phyloP scores from a whole-genome alignment of 2,329 filamentous ascomycete genomes.

The Aspergillus aculeatus region DNA sequence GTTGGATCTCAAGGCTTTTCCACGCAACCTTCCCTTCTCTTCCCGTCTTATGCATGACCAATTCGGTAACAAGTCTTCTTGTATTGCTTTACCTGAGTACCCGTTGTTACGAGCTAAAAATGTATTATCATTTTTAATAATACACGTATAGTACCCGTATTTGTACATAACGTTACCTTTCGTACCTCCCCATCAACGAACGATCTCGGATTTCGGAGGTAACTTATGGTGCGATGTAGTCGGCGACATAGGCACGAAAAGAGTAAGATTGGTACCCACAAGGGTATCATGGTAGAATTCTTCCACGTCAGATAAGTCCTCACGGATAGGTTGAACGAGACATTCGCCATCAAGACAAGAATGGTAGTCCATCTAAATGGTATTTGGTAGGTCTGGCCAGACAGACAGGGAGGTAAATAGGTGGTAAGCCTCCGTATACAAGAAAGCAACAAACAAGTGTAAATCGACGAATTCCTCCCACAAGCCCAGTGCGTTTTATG shows the following conservation, averaged over 20 bases:
- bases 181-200: neutral
- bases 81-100: neutral
- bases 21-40: neutral
- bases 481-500: conserved; percentile 6
- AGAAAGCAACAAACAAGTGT: neutral
- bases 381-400: neutral
- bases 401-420: neutral
- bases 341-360: too few relatives aligned
- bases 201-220: neutral
- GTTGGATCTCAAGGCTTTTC: too few relatives aligned
- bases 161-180: neutral
- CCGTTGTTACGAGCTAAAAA: too few relatives aligned
- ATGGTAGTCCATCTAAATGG: neutral
- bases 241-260: neutral
- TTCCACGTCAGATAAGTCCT: too few relatives aligned
- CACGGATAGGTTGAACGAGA: too few relatives aligned
- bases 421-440: neutral
- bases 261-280: too few relatives aligned
- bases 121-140: too few relatives aligned
- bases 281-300: too few relatives aligned
- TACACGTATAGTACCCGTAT: neutral
- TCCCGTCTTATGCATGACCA: neutral
- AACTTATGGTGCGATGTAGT: neutral
- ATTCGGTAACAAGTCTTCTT: too few relatives aligned
- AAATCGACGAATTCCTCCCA: neutral